Evolutionary conservation across 2,329 filamentous ascomycete species (phyloP), one percentile per base, ranked within the genome.

Genomic region (Furcasterigmium furcatum): DNA sequence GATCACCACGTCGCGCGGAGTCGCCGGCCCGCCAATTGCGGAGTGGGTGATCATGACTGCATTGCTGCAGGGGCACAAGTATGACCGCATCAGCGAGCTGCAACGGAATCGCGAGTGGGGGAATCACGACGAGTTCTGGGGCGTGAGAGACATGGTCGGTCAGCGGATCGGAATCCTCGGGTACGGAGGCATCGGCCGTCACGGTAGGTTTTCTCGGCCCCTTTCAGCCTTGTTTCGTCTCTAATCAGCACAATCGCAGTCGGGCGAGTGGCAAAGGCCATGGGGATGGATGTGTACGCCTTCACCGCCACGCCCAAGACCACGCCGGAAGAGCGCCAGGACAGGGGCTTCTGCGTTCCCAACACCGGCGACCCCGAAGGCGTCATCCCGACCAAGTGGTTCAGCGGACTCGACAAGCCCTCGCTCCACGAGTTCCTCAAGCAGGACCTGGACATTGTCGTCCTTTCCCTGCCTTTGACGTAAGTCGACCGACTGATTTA

Each of bases 271-370:
- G 75, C 73, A 4, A 67, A 72, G 18, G 79, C 80, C 4, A 60
- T 86, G 55, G 85, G 85, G 12, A 85, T 86, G 77, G 70, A 80
- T 38, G 76, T 90, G 2, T 71, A 85, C 54, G 85, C 83, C 2
- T 87, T 84, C 63, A 88, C 85, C 0, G 78, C 79, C 1, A 76
- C 71, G 2, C 76, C 81, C 1, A 77, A 79, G 29, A 55, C 68
- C 3, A 86, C 84, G 0, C 71, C 78, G 0, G 80, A 80, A 45
- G 80, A 77, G 6, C 76, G 74, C 42, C 67, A 62, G 32, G 80
- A 87, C 56, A 46, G 22, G 24, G 79, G 79, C 13, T 89, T 82
- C 61, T 78, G 80, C 50, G 76, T 88, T 1, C 82, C 84, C 2
- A 77, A 79, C 2, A 87, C 84, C 9, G 70, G 72, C 3, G 72